Base-by-base conservation (phyloP, 345 rosid genomes). In the Dovyalis caffra region DNA sequence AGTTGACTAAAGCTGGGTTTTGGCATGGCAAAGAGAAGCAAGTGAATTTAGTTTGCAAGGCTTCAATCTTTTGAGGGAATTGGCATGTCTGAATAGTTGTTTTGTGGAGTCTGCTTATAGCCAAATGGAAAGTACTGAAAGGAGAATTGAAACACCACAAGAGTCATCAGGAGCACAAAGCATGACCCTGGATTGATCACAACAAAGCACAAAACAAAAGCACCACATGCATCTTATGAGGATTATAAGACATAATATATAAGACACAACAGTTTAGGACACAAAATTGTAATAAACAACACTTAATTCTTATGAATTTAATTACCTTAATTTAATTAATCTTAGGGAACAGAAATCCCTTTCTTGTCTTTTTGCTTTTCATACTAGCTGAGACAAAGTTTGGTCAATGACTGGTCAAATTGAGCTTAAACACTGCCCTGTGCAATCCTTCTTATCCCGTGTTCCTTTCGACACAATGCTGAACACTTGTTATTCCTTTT, bases 401-500 rank as follows among this genome's bases (percentile, higher is more conserved):
- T 53, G 68, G 23, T 18, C 33, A 31, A 7, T 66, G 25, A 34
- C n/a, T 37, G 38, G 45, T 66, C 16, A 34, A 21, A 38, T 21
- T 3, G 69, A 37, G 8, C 47, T 21, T 66, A 15, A 25, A 29
- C 12, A 37, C 14, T 1, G 31, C 23, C 29, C 45, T 66, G 11
- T 18, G 20, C 49, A 66, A 21, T 34, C 18, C 5, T 56, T 60
- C n/a, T 66, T 66, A 21, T 65, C 68, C 10, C 26, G n/a, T 31
- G 9, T 9, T 8, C 35, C 29, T 8, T 66, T 31, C 2, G 21
- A 37, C 9, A 11, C 45, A 12, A 18, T 10, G 35, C 31, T 14
- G 56, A 6, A 31, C 2, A 34, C 57, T 72, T 45, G n/a, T 75
- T 58, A 64, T 75, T 25, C 21, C 66, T 78, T 49, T 34, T 60